phyloP scores from a whole-genome alignment of 345 rosid genomes.

The Euphorbia peplus region DNA sequence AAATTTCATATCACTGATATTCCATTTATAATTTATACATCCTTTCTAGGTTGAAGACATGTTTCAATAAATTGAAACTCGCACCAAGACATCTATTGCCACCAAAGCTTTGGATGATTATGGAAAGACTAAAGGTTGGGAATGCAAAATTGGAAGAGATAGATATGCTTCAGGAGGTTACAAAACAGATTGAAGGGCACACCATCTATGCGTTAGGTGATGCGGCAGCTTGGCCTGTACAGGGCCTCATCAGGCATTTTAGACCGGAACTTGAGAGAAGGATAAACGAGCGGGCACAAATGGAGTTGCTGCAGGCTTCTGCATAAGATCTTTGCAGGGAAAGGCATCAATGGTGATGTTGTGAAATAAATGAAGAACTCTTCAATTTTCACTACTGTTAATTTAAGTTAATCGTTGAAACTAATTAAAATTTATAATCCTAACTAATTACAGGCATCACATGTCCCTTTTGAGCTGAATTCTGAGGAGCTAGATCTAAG shows the following conservation, averaged over 20 bases:
- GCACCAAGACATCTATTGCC: too few species aligned
- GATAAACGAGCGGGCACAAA: slow-evolving; percentile 79
- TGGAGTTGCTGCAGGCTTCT: slow-evolving; percentile 86
- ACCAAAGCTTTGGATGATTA: slow-evolving; percentile 99
- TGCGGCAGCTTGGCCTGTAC: slow-evolving; percentile 99
- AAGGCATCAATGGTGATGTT: neutral
- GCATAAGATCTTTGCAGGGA: slow-evolving; percentile 44
- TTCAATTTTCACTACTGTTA: too few species aligned
- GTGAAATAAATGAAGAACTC: slow-evolving; percentile 18
- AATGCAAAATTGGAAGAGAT: slow-evolving; percentile 96
- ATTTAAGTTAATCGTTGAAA: too few species aligned
- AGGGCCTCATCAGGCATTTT: slow-evolving; percentile 92
- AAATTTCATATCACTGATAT: too few species aligned
- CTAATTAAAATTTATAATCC: too few species aligned
- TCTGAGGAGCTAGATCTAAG: too few species aligned
- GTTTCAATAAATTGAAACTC: too few species aligned
- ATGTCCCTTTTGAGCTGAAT: too few species aligned
- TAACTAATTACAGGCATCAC: too few species aligned
- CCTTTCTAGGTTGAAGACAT: too few species aligned
- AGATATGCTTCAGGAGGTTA: slow-evolving; percentile 97
- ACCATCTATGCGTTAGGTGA: slow-evolving; percentile 98
- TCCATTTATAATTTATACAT: too few species aligned
- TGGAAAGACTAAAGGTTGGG: slow-evolving; percentile 96
- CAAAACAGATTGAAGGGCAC: slow-evolving; percentile 98
- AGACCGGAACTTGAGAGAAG: slow-evolving; percentile 99